Conservation (phyloP, 495 filamentous ascomycete genomes). For the Opeltia flavorubescens region DNA sequence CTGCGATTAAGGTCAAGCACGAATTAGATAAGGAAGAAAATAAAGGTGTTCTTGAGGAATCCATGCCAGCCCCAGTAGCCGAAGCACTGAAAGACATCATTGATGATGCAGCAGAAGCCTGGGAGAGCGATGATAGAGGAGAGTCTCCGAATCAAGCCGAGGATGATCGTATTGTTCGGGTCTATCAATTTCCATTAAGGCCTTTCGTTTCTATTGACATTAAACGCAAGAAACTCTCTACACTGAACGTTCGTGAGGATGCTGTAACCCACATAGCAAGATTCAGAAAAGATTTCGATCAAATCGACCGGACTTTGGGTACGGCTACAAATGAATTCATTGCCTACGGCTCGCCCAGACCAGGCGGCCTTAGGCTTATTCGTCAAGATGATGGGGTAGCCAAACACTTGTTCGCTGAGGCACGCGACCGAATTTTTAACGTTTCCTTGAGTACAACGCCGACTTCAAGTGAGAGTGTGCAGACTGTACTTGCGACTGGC, state of each 20-base stretch:
- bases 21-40: slow-evolving; percentile 45
- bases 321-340: slow-evolving; percentile 86
- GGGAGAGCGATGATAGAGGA: slow-evolving; percentile 65
- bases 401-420: slow-evolving; percentile 74
- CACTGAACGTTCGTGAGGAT: slow-evolving; percentile 32
- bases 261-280: slow-evolving; percentile 76
- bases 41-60: slow-evolving; percentile 32
- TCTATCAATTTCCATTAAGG: slow-evolving; percentile 90
- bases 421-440: slow-evolving; percentile 84
- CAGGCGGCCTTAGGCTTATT: slow-evolving; percentile 80
- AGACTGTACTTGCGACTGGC: slow-evolving; percentile 79
- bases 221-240: slow-evolving; percentile 17
- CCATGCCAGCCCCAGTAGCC: slow-evolving; percentile 33
- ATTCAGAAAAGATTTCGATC: slow-evolving; percentile 94
- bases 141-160: slow-evolving; percentile 54
- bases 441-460: slow-evolving; percentile 61
- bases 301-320: slow-evolving; percentile 83
- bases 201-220: slow-evolving; percentile 79
- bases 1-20: slow-evolving; percentile 37
- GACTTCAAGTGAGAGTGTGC: slow-evolving; percentile 35
- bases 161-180: slow-evolving; percentile 47
- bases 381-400: slow-evolving; percentile 85
- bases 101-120: slow-evolving; percentile 48
- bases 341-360: slow-evolving; percentile 81
- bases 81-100: slow-evolving; percentile 43